Percentiles rank a stretch among this genome's conserved stretches.
Conservation (phyloP, 352 stramenopile genomes). For the Phytophthora agathidicida region DNA sequence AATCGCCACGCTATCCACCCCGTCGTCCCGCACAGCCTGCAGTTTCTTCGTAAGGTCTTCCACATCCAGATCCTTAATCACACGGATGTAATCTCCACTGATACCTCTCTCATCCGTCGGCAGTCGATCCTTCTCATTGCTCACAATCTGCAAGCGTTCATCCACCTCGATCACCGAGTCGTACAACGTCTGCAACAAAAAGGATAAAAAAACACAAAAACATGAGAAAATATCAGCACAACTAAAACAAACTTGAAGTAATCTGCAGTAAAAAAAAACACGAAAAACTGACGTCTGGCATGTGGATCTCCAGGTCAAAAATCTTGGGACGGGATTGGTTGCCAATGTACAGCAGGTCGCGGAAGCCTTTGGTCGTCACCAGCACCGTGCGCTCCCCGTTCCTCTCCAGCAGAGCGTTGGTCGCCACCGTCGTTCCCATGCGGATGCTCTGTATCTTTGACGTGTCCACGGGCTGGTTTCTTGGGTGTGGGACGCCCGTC, state of each 20-base stretch:
- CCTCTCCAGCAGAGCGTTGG: constrained; percentile 98
- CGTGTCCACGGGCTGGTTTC: constrained; percentile 88
- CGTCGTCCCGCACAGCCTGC: constrained; percentile 73
- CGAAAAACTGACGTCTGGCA: constrained; percentile 72
- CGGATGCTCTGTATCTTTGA: constrained; percentile 94
- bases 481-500: constrained; percentile 85
- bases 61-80: constrained; percentile 86
- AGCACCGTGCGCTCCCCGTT: constrained; percentile 95
- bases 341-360: constrained; percentile 97
- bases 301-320: constrained; percentile 96
- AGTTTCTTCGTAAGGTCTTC: constrained; percentile 83
- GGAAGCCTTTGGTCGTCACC: constrained; percentile 96
- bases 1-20: constrained; percentile 95
- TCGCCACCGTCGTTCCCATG: constrained; percentile 99
- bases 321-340: constrained; percentile 98
- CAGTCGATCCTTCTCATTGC: constrained; percentile 59
- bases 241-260: not conserved
- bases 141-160: constrained; percentile 95
- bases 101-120: constrained; percentile 78
- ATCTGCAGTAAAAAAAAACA: too few species aligned
- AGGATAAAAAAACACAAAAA: constrained; percentile 2
- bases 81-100: constrained; percentile 90
- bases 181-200: constrained; percentile 90
- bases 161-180: constrained; percentile 97
- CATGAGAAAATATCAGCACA: constrained; percentile 1